Evolutionary conservation across 2,329 filamentous ascomycete species (phyloP), one percentile per base, ranked within the genome.

Genomic region (Ceratocystis ficicola): DNA sequence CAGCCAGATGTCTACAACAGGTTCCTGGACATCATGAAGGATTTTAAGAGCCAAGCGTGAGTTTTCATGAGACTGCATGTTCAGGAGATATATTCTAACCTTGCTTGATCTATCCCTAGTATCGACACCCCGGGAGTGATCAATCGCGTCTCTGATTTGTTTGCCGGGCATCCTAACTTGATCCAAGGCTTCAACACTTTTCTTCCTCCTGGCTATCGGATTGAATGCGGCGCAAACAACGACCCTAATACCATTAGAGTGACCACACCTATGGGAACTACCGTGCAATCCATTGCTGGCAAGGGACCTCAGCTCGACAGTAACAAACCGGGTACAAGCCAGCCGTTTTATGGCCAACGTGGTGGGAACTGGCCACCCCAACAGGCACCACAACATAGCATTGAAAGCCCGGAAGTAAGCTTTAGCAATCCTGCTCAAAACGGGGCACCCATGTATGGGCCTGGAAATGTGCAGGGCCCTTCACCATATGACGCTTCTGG

Each of bases 161-260:
- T 99, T 73, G 92, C 93, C 25, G 94, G 94, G 2, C 93, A 99
- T 72, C 94, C 94, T 2, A 94, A 89, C 73, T 81, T 95, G 30
- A 97, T 99, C 62, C 93, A 97, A 75, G 94, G 94, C 0, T 99
- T 99, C 75, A 99, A 99, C 73, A 99, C 94, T 0, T 99, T 99
- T 74, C 79, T 99, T 7, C 94, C 94, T 2, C 92, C 92, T 0
- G 92, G 94, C 1, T 99, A 99, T 74, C 84, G 94, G 67, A 99
- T 99, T 68, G 94, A 99, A 74, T 99, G 94, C 72, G 93, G 93
- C 36, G 87, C 90, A 17, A 90, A 90, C 44, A 93, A 95, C 70
- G 93, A 97, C 72, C 93, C 93, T 1, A 96, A 96, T 73, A 91
- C 91, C 2, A 99, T 99, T 69, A 83, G 95, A 69, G 94, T 99